Base-by-base conservation (phyloP, 331 rosid genomes). In the Stylosanthes scabra region DNA sequence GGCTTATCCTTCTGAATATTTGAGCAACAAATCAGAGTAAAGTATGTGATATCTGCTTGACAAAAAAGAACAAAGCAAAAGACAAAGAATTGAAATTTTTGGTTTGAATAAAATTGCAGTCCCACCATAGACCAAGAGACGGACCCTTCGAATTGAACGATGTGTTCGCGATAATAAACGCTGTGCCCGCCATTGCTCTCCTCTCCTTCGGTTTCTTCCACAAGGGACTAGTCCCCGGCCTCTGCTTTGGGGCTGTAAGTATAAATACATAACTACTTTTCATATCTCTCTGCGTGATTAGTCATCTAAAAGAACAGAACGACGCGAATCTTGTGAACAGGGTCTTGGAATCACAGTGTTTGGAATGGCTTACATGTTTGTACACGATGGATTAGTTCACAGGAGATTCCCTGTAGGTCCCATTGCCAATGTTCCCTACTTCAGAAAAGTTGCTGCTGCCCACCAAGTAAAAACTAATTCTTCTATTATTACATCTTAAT, bases 351-450 rank as follows among this genome's bases (percentile, higher is more conserved):
- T 95, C 86, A 95, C 99, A 0, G 98, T 90, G 3, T 95, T 92
- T 70, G 99, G 99, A 11, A 90, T 95, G 87, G 99, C 99, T 57
- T 95, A 95, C 81, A 95, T 95, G 99, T 95, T 95, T 59, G 99
- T 95, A 64, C 99, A 95, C 68, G 99, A 95, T 37, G 99, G 99
- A 0, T 79, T 95, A 25, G 99, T 95, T 70, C 99, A 95, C 16
- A 92, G 57, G 79, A 92, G 99, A 87, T 95, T 95, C 91, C 88
- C 98, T 0, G 99, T 95, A 81, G 99, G 99, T 1, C 99, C 99
- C 88, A 90, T 95, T 66, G 99, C 99, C 68, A 42, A 95, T 81
- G 99, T 95, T 66, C 99, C 98, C n/a, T 92, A 95, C 58, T 90
- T 95, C 39, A 71, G 96, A 75, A 92, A 74, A 75, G 99, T 95